phyloP scores from a whole-genome alignment of 352 stramenopile species.

The Blastocystis sp. region DNA sequence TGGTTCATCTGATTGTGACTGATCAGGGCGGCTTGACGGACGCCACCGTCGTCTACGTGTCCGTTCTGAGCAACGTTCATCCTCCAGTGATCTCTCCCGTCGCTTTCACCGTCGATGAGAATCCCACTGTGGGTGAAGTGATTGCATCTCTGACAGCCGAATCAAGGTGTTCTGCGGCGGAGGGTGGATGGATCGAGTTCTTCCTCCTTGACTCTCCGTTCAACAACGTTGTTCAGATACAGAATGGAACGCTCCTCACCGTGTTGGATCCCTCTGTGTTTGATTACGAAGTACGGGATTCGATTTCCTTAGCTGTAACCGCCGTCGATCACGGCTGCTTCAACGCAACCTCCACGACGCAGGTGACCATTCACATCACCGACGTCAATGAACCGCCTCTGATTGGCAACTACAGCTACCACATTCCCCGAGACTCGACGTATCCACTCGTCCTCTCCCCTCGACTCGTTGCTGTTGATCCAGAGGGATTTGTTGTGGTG shows the following conservation, averaged over 20 bases:
- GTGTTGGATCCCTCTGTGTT: not conserved
- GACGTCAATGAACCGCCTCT: conserved; percentile 2
- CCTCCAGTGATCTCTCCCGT: not conserved
- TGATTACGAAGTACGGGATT: not conserved
- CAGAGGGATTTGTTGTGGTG: not conserved
- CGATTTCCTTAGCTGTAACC: not conserved
- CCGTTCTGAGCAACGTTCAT: not conserved
- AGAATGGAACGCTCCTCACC: not conserved
- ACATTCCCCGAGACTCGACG: not conserved
- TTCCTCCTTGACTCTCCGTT: not conserved
- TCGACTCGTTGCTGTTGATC: not conserved
- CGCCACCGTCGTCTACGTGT: not conserved
- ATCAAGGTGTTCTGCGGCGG: not conserved
- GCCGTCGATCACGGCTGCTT: not conserved
- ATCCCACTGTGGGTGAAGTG: not conserved
- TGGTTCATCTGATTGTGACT: not conserved
- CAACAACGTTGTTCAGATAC: not conserved
- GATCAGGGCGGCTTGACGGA: not conserved
- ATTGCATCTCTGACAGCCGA: not conserved
- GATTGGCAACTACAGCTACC: not conserved
- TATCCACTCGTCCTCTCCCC: conserved; percentile 4
- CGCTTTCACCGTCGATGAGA: not conserved
- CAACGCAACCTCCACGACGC: not conserved
- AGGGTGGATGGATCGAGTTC: not conserved
- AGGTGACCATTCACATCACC: not conserved